Evolutionary conservation across 2,329 filamentous ascomycete genomes (phyloP).

Genomic region (Lasiodiplodia hormozganensis): DNA sequence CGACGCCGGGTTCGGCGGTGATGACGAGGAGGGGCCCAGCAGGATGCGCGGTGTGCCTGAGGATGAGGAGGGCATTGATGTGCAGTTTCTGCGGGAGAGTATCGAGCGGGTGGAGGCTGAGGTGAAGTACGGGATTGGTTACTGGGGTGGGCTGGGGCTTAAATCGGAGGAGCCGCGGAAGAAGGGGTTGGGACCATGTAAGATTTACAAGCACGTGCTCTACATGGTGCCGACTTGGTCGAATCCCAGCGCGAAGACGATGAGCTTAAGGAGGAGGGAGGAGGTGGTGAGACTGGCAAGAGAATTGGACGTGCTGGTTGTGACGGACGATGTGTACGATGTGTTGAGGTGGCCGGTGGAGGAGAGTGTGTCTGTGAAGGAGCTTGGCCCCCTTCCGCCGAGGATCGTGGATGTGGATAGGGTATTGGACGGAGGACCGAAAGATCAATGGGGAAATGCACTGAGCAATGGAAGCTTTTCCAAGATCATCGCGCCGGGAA

Average conservation of each 20-base stretch:
- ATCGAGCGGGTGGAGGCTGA: conserved; percentile 58
- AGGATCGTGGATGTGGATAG: conserved; percentile 69
- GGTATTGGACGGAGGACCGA: conserved; percentile 65
- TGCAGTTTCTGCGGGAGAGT: conserved; percentile 63
- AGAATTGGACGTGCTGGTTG: conserved; percentile 77
- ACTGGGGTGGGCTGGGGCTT: conserved; percentile 36
- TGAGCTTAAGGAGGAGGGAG: conserved; percentile 72
- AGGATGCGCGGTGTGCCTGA: conserved; percentile 75
- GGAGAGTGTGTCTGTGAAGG: conserved; percentile 35
- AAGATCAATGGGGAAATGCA: conserved; percentile 75
- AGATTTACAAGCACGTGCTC: conserved; percentile 85
- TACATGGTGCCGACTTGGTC: conserved; percentile 89
- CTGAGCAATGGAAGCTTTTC: conserved; percentile 89
- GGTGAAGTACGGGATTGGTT: conserved; percentile 40
- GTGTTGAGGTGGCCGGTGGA: conserved; percentile 77
- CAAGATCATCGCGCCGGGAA: conserved; percentile 82
- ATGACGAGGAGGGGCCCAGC: conserved; percentile 33
- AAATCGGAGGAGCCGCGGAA: conserved; percentile 49
- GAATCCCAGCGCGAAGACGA: conserved; percentile 86
- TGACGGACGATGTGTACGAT: conserved; percentile 94
- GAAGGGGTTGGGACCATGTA: conserved; percentile 56
- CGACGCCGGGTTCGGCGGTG: conserved; percentile 67
- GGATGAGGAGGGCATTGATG: conserved; percentile 77
- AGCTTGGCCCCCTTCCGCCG: conserved; percentile 32
- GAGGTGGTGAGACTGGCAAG: conserved; percentile 77